Conservation (phyloP, 805 yeast species). For the Teunomyces gatunensis region DNA sequence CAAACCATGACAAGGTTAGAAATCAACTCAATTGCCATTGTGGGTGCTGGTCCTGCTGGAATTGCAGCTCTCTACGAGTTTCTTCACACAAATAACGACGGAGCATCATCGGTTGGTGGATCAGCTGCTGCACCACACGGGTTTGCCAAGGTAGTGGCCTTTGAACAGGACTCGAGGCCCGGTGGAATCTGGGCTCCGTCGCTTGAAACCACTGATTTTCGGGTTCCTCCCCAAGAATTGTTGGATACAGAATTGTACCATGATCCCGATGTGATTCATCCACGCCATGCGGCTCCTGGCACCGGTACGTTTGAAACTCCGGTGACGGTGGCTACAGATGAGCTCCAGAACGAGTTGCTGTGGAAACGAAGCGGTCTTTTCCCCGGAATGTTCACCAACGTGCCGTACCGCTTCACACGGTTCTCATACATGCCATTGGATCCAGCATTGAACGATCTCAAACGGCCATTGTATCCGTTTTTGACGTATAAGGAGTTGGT, state of each 20-base stretch:
- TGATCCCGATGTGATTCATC: constrained; percentile 29
- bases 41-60: constrained; percentile 77
- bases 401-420: constrained; percentile 36
- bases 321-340: constrained; percentile 7
- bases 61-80: constrained; percentile 26
- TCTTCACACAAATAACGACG: constrained; percentile 21
- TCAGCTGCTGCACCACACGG: constrained; percentile 15
- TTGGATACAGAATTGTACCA: constrained; percentile 22
- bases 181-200: constrained; percentile 48
- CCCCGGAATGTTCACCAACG: constrained; percentile 39
- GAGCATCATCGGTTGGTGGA: constrained; percentile 16
- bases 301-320: constrained; percentile 17
- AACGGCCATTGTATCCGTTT: constrained; percentile 36
- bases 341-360: constrained; percentile 14
- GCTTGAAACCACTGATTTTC: constrained; percentile 16
- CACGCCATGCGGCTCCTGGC: constrained; percentile 14
- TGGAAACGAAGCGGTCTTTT: constrained; percentile 42
- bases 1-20: background rate
- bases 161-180: constrained; percentile 40
- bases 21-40: constrained; percentile 52
- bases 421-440: constrained; percentile 34
- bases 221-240: constrained; percentile 29
- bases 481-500: constrained; percentile 34
- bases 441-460: constrained; percentile 16
- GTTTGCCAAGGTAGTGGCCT: constrained; percentile 37